Evolutionary conservation across 2,329 filamentous ascomycete genomes (phyloP).

Genomic region (Nigrospora sphaerica): DNA sequence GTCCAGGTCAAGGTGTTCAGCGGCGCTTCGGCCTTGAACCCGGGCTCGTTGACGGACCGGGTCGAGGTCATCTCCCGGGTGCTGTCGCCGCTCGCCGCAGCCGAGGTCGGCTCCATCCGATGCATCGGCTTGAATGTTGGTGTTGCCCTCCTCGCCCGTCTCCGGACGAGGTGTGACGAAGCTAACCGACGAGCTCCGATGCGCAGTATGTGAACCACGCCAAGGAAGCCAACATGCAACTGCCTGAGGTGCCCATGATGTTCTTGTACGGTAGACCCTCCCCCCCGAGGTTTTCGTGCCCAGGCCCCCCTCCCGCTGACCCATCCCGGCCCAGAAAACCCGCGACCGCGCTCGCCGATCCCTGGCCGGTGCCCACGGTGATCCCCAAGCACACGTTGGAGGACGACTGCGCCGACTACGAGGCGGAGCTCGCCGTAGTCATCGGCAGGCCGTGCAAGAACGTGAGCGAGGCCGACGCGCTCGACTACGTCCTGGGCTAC

Average conservation of each 20-base stretch:
- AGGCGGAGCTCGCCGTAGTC: conserved; percentile 51
- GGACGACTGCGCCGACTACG: conserved; percentile 50
- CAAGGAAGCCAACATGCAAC: conserved; percentile 41
- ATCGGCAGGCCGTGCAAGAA: conserved; percentile 45
- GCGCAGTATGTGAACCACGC: conserved; percentile 27
- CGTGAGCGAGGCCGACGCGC: conserved; percentile 46
- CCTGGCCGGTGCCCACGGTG: conserved; percentile 41
- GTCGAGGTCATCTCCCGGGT: conserved; percentile 37
- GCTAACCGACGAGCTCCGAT: not conserved
- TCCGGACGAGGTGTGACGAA: not conserved
- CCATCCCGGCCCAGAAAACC: conserved; percentile 36
- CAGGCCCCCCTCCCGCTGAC: not conserved
- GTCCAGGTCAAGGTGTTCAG: conserved; percentile 50
- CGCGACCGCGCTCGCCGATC: conserved; percentile 43
- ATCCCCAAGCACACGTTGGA: conserved; percentile 46
- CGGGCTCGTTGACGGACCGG: conserved; percentile 39
- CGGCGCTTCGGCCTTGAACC: conserved; percentile 48
- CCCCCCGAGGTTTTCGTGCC: not conserved
- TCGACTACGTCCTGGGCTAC: conserved; percentile 57
- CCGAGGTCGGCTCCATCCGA: conserved; percentile 48
- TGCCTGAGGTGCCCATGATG: conserved; percentile 47
- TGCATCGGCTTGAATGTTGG: conserved; percentile 51
- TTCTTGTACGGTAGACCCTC: conserved; percentile 35
- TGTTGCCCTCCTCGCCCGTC: conserved; percentile 8
- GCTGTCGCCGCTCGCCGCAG: conserved; percentile 40